These are phyloP conservation scores for Melanopsichium pennsylvanicum DNA, from an alignment of 1,284 basidiomycete genomes.

Conservation along the genomic window DNA sequence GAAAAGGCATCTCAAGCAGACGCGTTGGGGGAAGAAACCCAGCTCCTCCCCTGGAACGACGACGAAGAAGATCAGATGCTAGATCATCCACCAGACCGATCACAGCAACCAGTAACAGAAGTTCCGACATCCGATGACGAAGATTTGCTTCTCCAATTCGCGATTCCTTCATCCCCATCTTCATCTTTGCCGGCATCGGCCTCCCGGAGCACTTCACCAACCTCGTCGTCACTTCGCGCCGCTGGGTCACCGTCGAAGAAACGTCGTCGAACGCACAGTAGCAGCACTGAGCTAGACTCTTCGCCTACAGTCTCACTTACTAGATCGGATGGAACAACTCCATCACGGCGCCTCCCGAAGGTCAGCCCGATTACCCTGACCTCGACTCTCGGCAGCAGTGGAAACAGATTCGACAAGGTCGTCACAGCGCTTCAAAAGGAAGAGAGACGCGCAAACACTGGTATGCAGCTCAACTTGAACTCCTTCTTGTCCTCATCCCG, in stretches of 20 bases:
- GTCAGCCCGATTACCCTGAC: conserved; percentile 25
- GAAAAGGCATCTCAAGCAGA: background rate
- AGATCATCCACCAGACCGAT: background rate
- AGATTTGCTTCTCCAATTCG: conserved; percentile 15
- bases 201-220: background rate
- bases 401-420: conserved; percentile 13
- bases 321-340: background rate
- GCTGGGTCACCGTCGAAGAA: background rate
- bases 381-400: background rate
- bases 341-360: background rate
- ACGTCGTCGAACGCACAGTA: background rate
- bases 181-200: background rate
- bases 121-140: conserved; percentile 32
- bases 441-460: conserved; percentile 18
- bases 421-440: conserved; percentile 21
- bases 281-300: too few relatives aligned
- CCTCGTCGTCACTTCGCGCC: background rate
- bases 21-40: background rate
- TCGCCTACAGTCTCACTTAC: background rate
- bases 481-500: background rate
- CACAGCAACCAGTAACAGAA: background rate
- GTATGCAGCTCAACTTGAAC: conserved; percentile 25
- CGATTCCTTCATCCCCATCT: background rate
- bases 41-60: conserved; percentile 11
- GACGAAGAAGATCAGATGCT: background rate